phyloP scores from a whole-genome alignment of 495 filamentous ascomycete species.

The Amorphotheca resinae region DNA sequence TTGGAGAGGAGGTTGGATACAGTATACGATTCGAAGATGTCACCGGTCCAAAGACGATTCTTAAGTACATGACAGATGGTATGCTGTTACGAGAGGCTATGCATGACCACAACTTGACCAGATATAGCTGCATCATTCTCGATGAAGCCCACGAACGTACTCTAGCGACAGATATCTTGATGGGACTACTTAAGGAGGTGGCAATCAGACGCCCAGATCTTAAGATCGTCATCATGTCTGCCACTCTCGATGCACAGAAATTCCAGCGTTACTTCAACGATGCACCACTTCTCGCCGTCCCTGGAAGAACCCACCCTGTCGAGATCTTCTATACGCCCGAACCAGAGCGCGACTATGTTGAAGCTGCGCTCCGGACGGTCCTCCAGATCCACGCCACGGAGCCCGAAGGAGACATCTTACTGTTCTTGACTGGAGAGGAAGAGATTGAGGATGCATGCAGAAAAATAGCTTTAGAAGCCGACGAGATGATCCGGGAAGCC shows the following conservation, averaged over 20 bases:
- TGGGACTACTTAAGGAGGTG: slow-evolving; percentile 88
- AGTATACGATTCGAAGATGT: slow-evolving; percentile 98
- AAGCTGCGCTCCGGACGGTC: slow-evolving; percentile 86
- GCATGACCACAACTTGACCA: slow-evolving; percentile 81
- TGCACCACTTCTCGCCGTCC: slow-evolving; percentile 86
- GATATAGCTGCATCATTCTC: slow-evolving; percentile 96
- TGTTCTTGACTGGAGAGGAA: slow-evolving; percentile 97
- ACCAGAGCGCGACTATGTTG: slow-evolving; percentile 92
- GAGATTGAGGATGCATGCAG: slow-evolving; percentile 95
- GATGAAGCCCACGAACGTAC: slow-evolving; percentile 97
- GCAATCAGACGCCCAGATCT: slow-evolving; percentile 66
- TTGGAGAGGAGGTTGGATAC: slow-evolving; percentile 96
- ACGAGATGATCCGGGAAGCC: slow-evolving; percentile 81
- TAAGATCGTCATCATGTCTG: slow-evolving; percentile 98
- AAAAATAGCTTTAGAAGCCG: slow-evolving; percentile 79
- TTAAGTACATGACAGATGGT: slow-evolving; percentile 99
- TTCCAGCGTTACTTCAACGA: slow-evolving; percentile 97
- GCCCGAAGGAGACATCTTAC: slow-evolving; percentile 82
- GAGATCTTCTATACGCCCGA: slow-evolving; percentile 98
- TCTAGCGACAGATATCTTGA: slow-evolving; percentile 87
- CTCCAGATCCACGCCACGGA: slow-evolving; percentile 93
- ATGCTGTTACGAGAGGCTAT: slow-evolving; percentile 97
- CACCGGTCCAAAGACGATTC: slow-evolving; percentile 76
- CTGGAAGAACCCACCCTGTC: slow-evolving; percentile 90
- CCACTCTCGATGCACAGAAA: slow-evolving; percentile 91